Evolutionary conservation across 352 stramenopile species (phyloP).

Genomic region (Globisporangium radiosum): DNA sequence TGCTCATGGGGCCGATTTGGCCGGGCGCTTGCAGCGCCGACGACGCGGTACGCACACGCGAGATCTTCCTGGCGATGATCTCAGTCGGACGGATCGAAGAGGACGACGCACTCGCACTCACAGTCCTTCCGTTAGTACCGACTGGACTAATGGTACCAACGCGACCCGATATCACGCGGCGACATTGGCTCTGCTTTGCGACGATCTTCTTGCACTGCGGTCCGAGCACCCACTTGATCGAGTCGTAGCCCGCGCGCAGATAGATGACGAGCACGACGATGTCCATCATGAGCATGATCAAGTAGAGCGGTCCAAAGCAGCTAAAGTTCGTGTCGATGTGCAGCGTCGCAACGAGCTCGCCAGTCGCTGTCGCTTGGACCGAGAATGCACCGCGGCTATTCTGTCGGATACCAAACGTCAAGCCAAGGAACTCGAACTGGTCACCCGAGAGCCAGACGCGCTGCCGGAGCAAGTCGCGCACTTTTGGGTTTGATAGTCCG

Average conservation of each 20-base stretch:
- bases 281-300: conserved; percentile 19
- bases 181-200: conserved; percentile 1
- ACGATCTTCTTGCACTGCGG: conserved; percentile 8
- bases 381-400: conserved; percentile 13
- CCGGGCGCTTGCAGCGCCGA: not conserved
- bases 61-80: not conserved
- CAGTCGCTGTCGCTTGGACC: not conserved
- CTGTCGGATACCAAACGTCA: conserved; percentile 16
- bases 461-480: conserved; percentile 11
- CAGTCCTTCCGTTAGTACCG: too few relatives aligned
- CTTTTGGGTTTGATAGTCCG: conserved; percentile 11
- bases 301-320: conserved; percentile 16
- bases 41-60: not conserved
- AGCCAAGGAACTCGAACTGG: conserved; percentile 11
- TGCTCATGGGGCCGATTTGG: not conserved
- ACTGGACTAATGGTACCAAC: not conserved
- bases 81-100: not conserved
- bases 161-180: not conserved
- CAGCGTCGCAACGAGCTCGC: not conserved
- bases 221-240: conserved; percentile 9
- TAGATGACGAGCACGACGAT: conserved; percentile 12
- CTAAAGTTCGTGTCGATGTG: conserved; percentile 16
- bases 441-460: conserved; percentile 17
- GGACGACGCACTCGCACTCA: not conserved
- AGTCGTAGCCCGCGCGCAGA: conserved; percentile 7